phyloP scores from a whole-genome alignment of 495 filamentous ascomycete genomes.

The Podospora pseudoanserina region DNA sequence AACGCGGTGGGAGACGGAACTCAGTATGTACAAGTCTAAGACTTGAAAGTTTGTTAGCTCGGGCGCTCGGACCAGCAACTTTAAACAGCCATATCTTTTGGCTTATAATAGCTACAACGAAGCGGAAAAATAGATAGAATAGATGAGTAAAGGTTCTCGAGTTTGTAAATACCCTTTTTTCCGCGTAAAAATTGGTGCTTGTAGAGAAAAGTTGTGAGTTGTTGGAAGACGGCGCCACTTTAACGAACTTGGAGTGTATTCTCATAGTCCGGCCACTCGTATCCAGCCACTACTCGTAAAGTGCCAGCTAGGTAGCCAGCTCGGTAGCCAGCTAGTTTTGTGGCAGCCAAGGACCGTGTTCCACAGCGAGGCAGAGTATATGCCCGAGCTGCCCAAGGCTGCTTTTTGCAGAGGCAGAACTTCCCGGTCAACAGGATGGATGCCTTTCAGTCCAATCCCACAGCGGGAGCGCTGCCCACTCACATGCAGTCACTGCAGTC shows the following conservation, averaged over 20 bases:
- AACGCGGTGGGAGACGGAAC: not conserved
- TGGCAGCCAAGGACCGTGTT: not conserved
- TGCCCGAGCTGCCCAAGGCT: not conserved
- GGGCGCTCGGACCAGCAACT: too few species aligned
- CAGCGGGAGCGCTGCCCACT: not conserved
- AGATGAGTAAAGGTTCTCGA: too few species aligned
- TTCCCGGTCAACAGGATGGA: too few species aligned
- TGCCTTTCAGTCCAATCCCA: not conserved
- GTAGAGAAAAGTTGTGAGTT: too few species aligned
- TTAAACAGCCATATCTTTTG: too few species aligned
- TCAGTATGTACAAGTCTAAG: not conserved
- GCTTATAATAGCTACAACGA: too few species aligned
- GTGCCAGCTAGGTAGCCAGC: not conserved
- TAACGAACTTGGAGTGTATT: too few species aligned
- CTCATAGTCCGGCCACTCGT: not conserved
- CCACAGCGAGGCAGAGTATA: conserved; percentile 1
- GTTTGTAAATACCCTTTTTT: too few species aligned
- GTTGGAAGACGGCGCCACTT: too few species aligned
- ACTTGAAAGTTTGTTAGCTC: not conserved
- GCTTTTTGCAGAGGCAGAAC: not conserved
- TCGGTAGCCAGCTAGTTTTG: not conserved
- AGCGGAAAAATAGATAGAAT: too few species aligned
- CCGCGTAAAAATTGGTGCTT: too few species aligned
- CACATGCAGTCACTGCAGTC: not conserved
- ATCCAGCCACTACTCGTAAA: not conserved